Conservation (phyloP, 805 yeast genomes). For the Lipomyces spencermartinsiae region DNA sequence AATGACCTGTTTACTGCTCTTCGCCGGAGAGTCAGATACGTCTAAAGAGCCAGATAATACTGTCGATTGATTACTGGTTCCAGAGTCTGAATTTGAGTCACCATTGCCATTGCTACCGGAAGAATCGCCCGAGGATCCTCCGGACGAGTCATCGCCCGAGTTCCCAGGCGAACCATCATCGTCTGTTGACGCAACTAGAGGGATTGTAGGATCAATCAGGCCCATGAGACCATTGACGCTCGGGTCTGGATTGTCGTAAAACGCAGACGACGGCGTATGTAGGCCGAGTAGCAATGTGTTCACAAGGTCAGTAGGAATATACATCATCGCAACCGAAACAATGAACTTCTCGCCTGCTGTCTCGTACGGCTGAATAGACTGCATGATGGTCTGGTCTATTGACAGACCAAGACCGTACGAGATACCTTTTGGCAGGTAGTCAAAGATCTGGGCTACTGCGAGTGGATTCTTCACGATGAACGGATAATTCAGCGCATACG, state of each 20-base stretch:
- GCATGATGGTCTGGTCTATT: slow-evolving; percentile 59
- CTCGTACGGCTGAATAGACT: slow-evolving; percentile 76
- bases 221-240: slow-evolving; percentile 64
- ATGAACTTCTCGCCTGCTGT: slow-evolving; percentile 64
- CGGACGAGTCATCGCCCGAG: background rate
- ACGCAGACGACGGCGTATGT: slow-evolving; percentile 56
- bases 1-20: slow-evolving; percentile 55
- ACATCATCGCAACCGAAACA: slow-evolving; percentile 87
- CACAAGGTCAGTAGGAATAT: slow-evolving; percentile 68
- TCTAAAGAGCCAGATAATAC: slow-evolving; percentile 46
- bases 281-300: slow-evolving; percentile 58
- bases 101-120: slow-evolving; percentile 17
- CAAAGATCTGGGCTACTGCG: slow-evolving; percentile 83
- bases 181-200: slow-evolving; percentile 27
- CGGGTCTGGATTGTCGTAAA: slow-evolving; percentile 65
- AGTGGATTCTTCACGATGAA: slow-evolving; percentile 75
- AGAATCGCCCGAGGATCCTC: background rate
- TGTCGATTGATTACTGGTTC: slow-evolving; percentile 30
- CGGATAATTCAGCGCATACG: slow-evolving; percentile 78
- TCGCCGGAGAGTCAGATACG: slow-evolving; percentile 37
- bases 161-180: slow-evolving; percentile 13
- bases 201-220: slow-evolving; percentile 68
- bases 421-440: slow-evolving; percentile 79
- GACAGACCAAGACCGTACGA: slow-evolving; percentile 61
- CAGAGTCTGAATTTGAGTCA: slow-evolving; percentile 32